Base-by-base conservation (phyloP, 2,329 filamentous ascomycete species). In the Thelonectria blattea region DNA sequence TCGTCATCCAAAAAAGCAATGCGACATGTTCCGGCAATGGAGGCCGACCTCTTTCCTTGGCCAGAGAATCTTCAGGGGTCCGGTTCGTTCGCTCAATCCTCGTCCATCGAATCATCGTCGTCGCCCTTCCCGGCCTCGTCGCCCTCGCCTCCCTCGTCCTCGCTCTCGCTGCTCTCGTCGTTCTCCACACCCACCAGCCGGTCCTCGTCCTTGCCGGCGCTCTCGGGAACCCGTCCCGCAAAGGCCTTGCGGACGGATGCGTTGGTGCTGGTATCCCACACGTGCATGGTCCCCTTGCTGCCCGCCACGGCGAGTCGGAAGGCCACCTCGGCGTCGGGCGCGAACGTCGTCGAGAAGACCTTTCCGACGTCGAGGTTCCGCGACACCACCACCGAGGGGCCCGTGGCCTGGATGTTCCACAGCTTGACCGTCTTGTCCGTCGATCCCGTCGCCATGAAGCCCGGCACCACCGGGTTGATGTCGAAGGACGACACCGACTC, bases 201-300 rank as follows among this genome's bases (percentile, higher is more conserved):
- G 77, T 99, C 94, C 74, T 87, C 84, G 22, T 88, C 86, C 15
- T 82, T 87, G 50, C 86, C 86, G 7, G 82, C 73, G 65, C 70
- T 83, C 58, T 94, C 83, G 59, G 78, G 77, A 10, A 81, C 71
- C 87, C 88, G 71, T 81, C 86, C 37, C 2, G 91, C 92, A 79
- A 99, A 99, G 1, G 90, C 89, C 64, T 90, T 85, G 60, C 95
- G 87, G 32, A 99, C 92, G 24, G 91, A 90, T 14, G 86, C 87
- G 75, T 99, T 99, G 58, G 95, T 99, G 75, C 92, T 87, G 20
- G 95, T 97, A 77, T 98, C 94, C 95, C 95, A 99, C 54, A 99
- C 88, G 75, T 96, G 91, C 73, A 98, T 88, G 37, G 87, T 86
- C 47, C 95, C 95, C 80, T 96, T 96, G 81, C 93, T 98, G 56